Evolutionary conservation across 2,329 filamentous ascomycete species (phyloP).

Genomic region (Xylaria sp.): DNA sequence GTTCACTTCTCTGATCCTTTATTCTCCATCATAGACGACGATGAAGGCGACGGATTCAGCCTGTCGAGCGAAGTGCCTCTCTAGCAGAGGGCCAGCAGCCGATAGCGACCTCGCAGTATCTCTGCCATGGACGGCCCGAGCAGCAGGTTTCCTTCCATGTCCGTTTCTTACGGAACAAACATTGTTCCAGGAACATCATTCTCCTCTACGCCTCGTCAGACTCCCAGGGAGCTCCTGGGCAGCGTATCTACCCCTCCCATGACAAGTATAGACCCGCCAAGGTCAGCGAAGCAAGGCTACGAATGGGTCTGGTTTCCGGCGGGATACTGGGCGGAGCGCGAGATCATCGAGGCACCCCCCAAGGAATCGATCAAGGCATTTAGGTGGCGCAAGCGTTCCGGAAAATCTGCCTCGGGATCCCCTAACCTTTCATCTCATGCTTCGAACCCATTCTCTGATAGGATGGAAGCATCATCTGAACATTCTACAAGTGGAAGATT

Average conservation of each 20-base stretch:
- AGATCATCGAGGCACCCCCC: slow-evolving; percentile 39
- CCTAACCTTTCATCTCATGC: slow-evolving; percentile 20
- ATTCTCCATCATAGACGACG: slow-evolving; percentile 16
- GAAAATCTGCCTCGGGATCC: slow-evolving; percentile 35
- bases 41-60: slow-evolving; percentile 27
- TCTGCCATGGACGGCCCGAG: slow-evolving; percentile 39
- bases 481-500: background rate
- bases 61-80: slow-evolving; percentile 30
- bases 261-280: slow-evolving; percentile 56
- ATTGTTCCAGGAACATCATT: slow-evolving; percentile 1
- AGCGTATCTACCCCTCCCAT: slow-evolving; percentile 20
- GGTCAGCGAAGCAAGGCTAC: slow-evolving; percentile 57
- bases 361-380: slow-evolving; percentile 45
- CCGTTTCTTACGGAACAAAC: slow-evolving; percentile 20
- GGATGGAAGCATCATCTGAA: background rate
- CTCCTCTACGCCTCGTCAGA: slow-evolving; percentile 18
- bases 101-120: slow-evolving; percentile 37
- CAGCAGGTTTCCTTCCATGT: slow-evolving; percentile 34
- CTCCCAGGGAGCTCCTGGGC: slow-evolving; percentile 26
- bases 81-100: slow-evolving; percentile 27
- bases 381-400: slow-evolving; percentile 49
- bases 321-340: slow-evolving; percentile 68
- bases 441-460: background rate
- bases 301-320: slow-evolving; percentile 70
- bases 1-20: slow-evolving; percentile 16